Evolutionary conservation across 2,329 filamentous ascomycete species (phyloP).

Genomic region (Pseudomassariella vexata): DNA sequence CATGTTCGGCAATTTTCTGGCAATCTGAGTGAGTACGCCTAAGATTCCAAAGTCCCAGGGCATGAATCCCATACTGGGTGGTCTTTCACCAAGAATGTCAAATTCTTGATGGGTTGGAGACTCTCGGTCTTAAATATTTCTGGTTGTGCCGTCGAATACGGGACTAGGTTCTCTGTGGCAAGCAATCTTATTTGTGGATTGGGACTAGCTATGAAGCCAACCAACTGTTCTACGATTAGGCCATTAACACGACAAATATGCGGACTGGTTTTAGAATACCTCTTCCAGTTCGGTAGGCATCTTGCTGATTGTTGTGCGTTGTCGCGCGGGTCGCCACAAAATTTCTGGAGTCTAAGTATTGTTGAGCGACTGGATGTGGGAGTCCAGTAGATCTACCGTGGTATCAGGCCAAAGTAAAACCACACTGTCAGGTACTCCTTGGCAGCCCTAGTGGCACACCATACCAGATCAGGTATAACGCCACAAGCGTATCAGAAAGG

Average conservation of each 20-base stretch:
- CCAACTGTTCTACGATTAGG: conserved; percentile 64
- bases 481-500: too few species aligned
- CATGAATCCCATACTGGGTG: conserved; percentile 63
- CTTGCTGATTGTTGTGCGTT: too few species aligned
- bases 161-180: conserved; percentile 80
- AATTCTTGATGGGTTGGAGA: conserved; percentile 72
- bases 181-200: conserved; percentile 86
- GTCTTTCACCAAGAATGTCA: conserved; percentile 83
- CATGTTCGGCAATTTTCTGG: conserved; percentile 87
- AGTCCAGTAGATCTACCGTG: too few species aligned
- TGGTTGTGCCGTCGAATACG: conserved; percentile 69
- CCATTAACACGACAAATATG: conserved; percentile 7
- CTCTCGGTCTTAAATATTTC: conserved; percentile 78
- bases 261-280: conserved; percentile 35
- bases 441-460: too few species aligned
- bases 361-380: too few species aligned
- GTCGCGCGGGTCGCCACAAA: too few species aligned
- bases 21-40: too few species aligned
- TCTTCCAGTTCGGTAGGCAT: conserved; percentile 78
- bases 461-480: too few species aligned
- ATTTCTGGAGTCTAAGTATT: too few species aligned
- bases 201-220: conserved; percentile 87
- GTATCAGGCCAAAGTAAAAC: too few species aligned
- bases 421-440: too few species aligned
- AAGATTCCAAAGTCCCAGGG: too few species aligned